phyloP scores from a whole-genome alignment of 2,329 filamentous ascomycete genomes.

The Aspergillus piperis region DNA sequence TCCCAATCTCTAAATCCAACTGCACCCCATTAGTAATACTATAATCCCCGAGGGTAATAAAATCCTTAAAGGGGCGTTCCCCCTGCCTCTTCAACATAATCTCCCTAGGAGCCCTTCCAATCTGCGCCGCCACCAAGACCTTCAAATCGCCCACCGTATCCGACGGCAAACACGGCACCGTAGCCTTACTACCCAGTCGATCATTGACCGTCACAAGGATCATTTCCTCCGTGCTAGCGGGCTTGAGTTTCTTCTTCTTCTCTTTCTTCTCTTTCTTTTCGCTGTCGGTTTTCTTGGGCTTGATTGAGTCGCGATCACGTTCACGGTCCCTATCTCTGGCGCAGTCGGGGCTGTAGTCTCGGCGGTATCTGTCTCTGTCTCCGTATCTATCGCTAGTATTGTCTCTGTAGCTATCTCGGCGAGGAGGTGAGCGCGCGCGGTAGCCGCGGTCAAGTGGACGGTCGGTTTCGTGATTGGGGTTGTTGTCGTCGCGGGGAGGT shows the following conservation, averaged over 20 bases:
- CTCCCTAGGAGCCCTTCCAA: conserved; percentile 85
- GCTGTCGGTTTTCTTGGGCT: conserved; percentile 19
- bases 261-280: conserved; percentile 44
- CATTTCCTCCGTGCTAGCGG: conserved; percentile 69
- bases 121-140: conserved; percentile 71
- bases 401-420: conserved; percentile 42
- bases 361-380: neutral
- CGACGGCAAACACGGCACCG: conserved; percentile 82
- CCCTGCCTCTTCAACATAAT: conserved; percentile 91
- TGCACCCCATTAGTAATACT: conserved; percentile 86
- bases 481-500: conserved; percentile 49
- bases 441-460: conserved; percentile 58
- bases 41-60: conserved; percentile 84
- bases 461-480: conserved; percentile 42
- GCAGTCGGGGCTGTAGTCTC: neutral
- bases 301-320: neutral
- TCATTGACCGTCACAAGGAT: conserved; percentile 95
- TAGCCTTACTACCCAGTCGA: conserved; percentile 91
- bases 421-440: conserved; percentile 27
- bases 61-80: conserved; percentile 90
- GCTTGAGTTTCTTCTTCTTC: conserved; percentile 41
- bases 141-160: conserved; percentile 63
- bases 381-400: conserved; percentile 46
- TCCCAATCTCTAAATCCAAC: conserved; percentile 53
- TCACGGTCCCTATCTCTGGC: conserved; percentile 5